Evolutionary conservation across 1,284 basidiomycete species (phyloP).

Genomic region (Austroboletus rostrupii): DNA sequence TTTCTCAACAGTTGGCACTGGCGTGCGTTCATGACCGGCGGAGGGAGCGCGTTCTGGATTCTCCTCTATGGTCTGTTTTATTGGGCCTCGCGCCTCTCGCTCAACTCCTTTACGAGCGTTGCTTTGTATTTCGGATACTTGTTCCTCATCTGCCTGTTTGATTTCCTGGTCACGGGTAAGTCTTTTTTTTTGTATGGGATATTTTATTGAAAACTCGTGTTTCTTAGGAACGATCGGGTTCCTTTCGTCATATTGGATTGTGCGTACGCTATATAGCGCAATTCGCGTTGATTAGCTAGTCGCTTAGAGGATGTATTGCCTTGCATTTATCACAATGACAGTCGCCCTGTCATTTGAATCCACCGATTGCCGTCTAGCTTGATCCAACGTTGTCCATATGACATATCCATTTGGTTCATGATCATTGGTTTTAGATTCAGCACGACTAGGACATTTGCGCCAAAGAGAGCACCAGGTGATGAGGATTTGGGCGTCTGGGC

Average conservation of each 20-base stretch:
- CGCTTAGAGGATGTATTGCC: constrained; percentile 4
- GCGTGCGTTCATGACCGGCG: constrained; percentile 92
- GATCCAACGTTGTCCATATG: neutral
- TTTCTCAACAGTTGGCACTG: constrained; percentile 80
- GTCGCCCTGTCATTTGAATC: neutral
- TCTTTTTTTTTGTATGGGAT: constrained; percentile 12
- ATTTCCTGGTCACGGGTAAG: constrained; percentile 86
- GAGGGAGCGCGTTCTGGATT: constrained; percentile 92
- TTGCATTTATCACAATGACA: constrained; percentile 17
- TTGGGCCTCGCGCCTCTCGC: constrained; percentile 81
- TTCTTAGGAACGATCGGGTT: constrained; percentile 77
- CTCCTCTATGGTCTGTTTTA: constrained; percentile 65
- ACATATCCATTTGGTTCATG: neutral
- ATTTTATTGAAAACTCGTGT: constrained; percentile 5
- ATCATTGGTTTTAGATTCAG: neutral
- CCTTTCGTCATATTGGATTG: constrained; percentile 83
- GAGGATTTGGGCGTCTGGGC: no score
- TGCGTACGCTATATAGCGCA: constrained; percentile 76
- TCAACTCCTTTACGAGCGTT: constrained; percentile 82
- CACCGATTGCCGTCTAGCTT: neutral
- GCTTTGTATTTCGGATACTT: constrained; percentile 92
- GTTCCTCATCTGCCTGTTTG: constrained; percentile 75
- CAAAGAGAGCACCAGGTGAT: no score
- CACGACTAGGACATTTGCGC: neutral
- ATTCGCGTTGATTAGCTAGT: constrained; percentile 63